Percentiles rank a stretch among this genome's conserved stretches.
Conservation (phyloP, 225 moss, liverwort and hornwort genomes). For the Bryoerythrophyllum caledonicum region DNA sequence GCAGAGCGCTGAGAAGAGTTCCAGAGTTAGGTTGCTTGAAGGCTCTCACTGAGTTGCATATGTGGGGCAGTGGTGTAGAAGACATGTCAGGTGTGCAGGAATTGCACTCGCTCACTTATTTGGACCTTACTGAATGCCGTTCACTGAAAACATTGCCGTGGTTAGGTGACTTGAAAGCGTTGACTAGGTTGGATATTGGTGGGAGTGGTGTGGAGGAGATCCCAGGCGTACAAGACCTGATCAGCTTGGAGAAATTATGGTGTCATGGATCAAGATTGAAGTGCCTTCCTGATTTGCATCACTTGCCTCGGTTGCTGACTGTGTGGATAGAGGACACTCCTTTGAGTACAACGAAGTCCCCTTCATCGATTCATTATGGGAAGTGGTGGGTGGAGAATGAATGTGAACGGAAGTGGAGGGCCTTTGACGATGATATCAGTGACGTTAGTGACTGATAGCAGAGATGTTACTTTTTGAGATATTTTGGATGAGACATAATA, state of each 20-base stretch:
- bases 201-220: no score
- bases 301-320: no score
- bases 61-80: no score
- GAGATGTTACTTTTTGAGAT: no score
- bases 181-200: not conserved
- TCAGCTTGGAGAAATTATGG: no score
- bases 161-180: not conserved
- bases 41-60: no score
- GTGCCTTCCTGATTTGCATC: no score
- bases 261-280: no score
- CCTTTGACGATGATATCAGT: not conserved
- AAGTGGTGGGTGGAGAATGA: rapidly evolving
- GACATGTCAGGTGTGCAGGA: not conserved
- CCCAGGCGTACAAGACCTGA: no score
- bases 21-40: not conserved
- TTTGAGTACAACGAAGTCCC: no score
- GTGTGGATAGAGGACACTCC: rapidly evolving
- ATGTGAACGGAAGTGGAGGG: not conserved
- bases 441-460: not conserved
- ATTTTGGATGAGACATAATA: no score
- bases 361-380: no score
- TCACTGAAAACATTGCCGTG: not conserved
- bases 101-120: not conserved
- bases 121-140: rapidly evolving
- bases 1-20: not conserved